phyloP scores from a whole-genome alignment of 2,329 filamentous ascomycete genomes.

The Penicillium sp. region DNA sequence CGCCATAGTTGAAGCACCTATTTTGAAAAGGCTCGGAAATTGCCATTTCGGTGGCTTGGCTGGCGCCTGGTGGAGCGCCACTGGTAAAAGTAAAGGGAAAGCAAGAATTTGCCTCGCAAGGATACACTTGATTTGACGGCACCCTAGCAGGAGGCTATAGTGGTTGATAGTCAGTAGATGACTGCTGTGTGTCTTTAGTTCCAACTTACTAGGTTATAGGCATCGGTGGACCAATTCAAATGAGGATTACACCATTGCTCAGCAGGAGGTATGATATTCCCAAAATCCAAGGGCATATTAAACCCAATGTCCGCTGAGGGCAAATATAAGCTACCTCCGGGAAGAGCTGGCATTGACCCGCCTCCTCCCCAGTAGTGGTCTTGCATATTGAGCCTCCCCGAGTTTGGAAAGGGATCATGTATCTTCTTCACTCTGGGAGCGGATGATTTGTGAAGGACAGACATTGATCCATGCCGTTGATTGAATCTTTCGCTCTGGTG shows the following conservation, averaged over 20 bases:
- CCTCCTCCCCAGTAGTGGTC: conserved; percentile 4
- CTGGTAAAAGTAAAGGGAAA: neutral
- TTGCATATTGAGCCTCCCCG: neutral
- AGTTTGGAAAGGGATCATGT: neutral
- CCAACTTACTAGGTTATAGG: neutral
- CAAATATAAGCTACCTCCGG: neutral
- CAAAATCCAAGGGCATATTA: neutral
- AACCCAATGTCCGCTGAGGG: neutral
- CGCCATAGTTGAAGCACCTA: neutral
- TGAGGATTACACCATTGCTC: neutral
- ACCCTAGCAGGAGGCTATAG: neutral
- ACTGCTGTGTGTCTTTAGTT: accelerated
- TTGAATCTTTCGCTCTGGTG: neutral
- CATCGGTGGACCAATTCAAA: neutral
- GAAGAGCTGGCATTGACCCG: neutral
- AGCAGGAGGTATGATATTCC: neutral
- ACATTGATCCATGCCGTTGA: conserved; percentile 1
- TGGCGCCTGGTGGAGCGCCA: neutral
- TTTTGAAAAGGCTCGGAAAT: neutral
- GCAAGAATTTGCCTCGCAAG: neutral
- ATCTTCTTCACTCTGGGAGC: conserved; percentile 10
- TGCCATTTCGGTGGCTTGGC: neutral
- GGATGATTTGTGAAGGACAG: conserved; percentile 13
- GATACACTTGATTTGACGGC: neutral
- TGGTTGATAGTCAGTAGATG: neutral